A percentile compares a stretch with the other conserved stretches of the same genome.
phyloP scores from a whole-genome alignment of 176 grass and related monocot genomes.

The Triticum urartu region DNA sequence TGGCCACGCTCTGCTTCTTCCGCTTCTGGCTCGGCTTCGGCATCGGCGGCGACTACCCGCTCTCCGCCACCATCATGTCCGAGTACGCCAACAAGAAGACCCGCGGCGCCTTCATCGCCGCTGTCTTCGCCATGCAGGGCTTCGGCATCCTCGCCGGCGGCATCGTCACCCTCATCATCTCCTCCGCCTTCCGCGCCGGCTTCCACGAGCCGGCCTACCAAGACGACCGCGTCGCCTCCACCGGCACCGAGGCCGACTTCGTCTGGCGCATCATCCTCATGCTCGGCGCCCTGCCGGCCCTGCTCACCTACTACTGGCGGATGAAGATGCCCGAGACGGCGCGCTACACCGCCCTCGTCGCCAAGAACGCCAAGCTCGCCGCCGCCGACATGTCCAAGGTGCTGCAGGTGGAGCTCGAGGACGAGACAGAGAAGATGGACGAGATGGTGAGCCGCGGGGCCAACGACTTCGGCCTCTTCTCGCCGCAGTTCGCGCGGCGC shows the following conservation, averaged over 20 bases:
- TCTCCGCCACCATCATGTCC: constrained; percentile 88
- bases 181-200: constrained; percentile 34
- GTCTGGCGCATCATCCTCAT: constrained; percentile 68
- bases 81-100: constrained; percentile 93
- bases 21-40: constrained; percentile 97
- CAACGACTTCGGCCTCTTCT: constrained; percentile 57
- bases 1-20: constrained; percentile 89
- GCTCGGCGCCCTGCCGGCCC: constrained; percentile 47
- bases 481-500: constrained; percentile 42
- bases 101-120: constrained; percentile 81
- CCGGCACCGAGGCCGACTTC: constrained; percentile 47
- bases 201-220: constrained; percentile 51
- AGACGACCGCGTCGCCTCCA: background rate
- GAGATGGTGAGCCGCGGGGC: background rate
- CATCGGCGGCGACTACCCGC: constrained; percentile 85
- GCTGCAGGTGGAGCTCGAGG: constrained; percentile 47
- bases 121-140: constrained; percentile 80
- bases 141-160: constrained; percentile 72
- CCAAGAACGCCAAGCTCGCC: constrained; percentile 67
- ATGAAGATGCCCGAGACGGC: constrained; percentile 88
- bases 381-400: constrained; percentile 73
- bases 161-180: constrained; percentile 54
- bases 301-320: constrained; percentile 72
- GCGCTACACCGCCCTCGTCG: constrained; percentile 71
- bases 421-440: constrained; percentile 35